Evolutionary conservation across 108 stramenopile species (phyloP).

Genomic region (Phaeodactylum tricornutum): DNA sequence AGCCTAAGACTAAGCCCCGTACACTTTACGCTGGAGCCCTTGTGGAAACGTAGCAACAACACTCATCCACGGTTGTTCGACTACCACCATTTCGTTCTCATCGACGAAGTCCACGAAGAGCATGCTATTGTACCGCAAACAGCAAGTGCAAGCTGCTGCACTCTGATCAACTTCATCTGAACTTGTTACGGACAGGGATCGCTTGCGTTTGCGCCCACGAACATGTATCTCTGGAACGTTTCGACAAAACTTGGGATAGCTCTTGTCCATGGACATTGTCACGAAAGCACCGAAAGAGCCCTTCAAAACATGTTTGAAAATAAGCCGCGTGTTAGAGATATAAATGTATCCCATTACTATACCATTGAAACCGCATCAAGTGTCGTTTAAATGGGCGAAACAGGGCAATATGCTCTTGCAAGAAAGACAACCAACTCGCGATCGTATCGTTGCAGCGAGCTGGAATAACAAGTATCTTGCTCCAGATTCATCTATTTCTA

Average conservation of each 20-base stretch:
- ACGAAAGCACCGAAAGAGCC: slow-evolving; percentile 69
- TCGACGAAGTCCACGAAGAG: slow-evolving; percentile 56
- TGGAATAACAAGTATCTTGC: too few species aligned
- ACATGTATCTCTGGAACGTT: slow-evolving; percentile 54
- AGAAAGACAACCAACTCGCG: slow-evolving; percentile 53
- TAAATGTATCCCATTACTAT: slow-evolving; percentile 36
- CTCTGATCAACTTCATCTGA: background rate
- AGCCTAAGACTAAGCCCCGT: slow-evolving; percentile 38
- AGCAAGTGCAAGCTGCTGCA: slow-evolving; percentile 45
- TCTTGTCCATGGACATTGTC: slow-evolving; percentile 42
- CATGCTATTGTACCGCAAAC: slow-evolving; percentile 68
- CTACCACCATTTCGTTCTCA: slow-evolving; percentile 69
- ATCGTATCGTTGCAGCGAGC: too few species aligned
- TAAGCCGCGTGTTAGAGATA: slow-evolving; percentile 6
- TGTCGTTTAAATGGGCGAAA: slow-evolving; percentile 32
- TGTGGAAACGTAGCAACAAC: slow-evolving; percentile 69
- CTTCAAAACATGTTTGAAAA: too few species aligned
- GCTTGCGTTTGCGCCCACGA: slow-evolving; percentile 19
- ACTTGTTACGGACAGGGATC: background rate
- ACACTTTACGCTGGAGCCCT: slow-evolving; percentile 60
- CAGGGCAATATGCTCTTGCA: slow-evolving; percentile 30
- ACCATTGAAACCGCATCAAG: slow-evolving; percentile 18
- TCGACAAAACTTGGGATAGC: slow-evolving; percentile 41
- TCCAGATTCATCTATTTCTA: too few species aligned
- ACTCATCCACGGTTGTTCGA: slow-evolving; percentile 78